phyloP scores from a whole-genome alignment of 2,329 filamentous ascomycete genomes.

The Fusarium duplospermum region DNA sequence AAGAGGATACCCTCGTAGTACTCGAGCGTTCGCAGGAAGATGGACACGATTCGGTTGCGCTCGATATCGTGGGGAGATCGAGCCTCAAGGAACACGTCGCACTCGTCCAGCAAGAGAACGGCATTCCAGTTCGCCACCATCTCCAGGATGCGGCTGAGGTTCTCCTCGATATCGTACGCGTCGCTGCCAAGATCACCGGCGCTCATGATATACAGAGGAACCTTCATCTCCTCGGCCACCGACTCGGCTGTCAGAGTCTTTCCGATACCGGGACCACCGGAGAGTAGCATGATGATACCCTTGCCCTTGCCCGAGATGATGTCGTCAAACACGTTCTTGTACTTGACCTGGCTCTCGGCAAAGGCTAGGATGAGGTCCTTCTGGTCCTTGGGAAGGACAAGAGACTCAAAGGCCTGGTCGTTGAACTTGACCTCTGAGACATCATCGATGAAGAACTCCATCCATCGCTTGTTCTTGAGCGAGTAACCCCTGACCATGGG shows the following conservation, averaged over 20 bases:
- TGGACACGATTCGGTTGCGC: constrained; percentile 50
- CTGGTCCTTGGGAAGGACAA: constrained; percentile 61
- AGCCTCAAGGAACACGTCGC: constrained; percentile 59
- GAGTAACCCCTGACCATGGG: constrained; percentile 61
- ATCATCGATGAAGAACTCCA: constrained; percentile 61
- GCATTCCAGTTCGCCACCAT: constrained; percentile 70
- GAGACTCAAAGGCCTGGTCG: constrained; percentile 58
- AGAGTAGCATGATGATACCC: constrained; percentile 62
- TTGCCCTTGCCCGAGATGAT: constrained; percentile 64
- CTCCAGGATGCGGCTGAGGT: constrained; percentile 66
- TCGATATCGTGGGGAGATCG: constrained; percentile 49
- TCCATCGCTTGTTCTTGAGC: constrained; percentile 60
- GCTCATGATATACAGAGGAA: constrained; percentile 63
- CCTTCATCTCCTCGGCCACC: constrained; percentile 61
- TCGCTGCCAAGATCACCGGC: constrained; percentile 79
- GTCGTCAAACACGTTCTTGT: constrained; percentile 61
- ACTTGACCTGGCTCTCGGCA: constrained; percentile 57
- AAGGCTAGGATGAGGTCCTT: constrained; percentile 65
- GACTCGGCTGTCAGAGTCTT: constrained; percentile 63
- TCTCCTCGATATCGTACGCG: constrained; percentile 71
- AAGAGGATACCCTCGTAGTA: constrained; percentile 63
- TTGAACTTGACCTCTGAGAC: constrained; percentile 61
- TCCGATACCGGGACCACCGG: constrained; percentile 61
- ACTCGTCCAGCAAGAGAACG: constrained; percentile 51
- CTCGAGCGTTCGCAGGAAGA: constrained; percentile 58